Base-by-base conservation (phyloP, 75 land plant genomes). In the Chamaecyparis obtusa region DNA sequence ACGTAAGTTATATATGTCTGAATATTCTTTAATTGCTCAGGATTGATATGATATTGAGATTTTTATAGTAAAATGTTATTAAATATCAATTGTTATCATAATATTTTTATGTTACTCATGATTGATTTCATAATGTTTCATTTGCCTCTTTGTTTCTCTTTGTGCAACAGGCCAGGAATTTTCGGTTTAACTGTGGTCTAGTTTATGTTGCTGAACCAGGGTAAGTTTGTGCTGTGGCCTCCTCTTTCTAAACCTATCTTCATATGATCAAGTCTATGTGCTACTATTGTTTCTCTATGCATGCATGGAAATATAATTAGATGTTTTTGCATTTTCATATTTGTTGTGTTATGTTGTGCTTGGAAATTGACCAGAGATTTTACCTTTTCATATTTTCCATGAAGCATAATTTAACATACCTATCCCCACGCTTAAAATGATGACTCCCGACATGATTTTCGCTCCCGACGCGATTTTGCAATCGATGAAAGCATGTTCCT, bases 201-300 rank as follows among this genome's bases (percentile, higher is more conserved):
- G 98, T 97, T 5, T 97, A 97, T 87, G 99, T 97, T 71, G 88
- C 99, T 10, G 99, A 97, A 82, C 93, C 96, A 67, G 99, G 99
- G 95, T 95, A 89, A 81, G 92, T 35, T 80, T 86, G 49, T 46
- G 78, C 35, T 32, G 4, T 51, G 39, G 36, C 64, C 51, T 85
- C 64, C 78, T 84, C 54, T 41, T 84, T 35, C 36, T 19, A 55
- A 71, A 54, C 27, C 79, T 79, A 75, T 78, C 30, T 64, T 71
- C 10, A n/a, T 85, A 7, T 43, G 36, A 39, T 86, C 16, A 6
- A 33, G 5, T 32, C 17, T 30, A 81, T 9, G 41, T 8, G 10
- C 21, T 74, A 2, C 27, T 67, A n/a, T 32, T 27, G 3, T 57
- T 33, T 33, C 37, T 33, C 6, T 19, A 84, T 84, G 3, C 51